A percentile compares a stretch with the other conserved stretches of the same genome.
These are phyloP conservation scores for Tritrichomonas musculus DNA, from an alignment of 208 protist species.

Conservation along the genomic window DNA sequence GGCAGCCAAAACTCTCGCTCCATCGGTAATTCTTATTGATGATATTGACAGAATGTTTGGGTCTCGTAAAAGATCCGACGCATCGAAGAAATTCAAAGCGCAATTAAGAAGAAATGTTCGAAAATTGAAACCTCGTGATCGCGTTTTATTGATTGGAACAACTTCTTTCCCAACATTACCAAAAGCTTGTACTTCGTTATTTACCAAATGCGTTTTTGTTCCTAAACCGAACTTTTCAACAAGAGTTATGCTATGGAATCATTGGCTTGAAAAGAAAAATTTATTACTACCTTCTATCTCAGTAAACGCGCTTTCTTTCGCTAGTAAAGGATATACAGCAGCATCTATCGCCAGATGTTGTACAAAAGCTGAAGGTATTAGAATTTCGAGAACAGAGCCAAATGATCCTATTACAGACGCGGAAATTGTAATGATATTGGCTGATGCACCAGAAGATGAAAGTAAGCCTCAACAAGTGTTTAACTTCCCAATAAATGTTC, in stretches of 20 bases:
- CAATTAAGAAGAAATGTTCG: neutral
- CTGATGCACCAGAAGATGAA: neutral
- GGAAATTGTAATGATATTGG: neutral
- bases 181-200: neutral
- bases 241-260: neutral
- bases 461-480: neutral
- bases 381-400: neutral
- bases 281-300: neutral
- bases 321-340: neutral
- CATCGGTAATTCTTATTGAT: neutral
- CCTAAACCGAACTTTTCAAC: neutral
- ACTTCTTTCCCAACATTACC: neutral
- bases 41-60: constrained; percentile 23
- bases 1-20: neutral
- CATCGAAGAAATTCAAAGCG: neutral
- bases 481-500: neutral
- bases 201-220: neutral
- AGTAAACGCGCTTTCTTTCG: neutral
- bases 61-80: neutral
- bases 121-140: neutral
- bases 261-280: neutral
- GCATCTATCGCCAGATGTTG: neutral
- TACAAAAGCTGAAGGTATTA: neutral
- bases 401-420: neutral
- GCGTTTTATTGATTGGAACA: neutral